Percentiles rank a stretch among this genome's conserved stretches.
Evolutionary conservation across 371 early-diverging fungal species (phyloP).

Genomic region (Mucor piriformis): DNA sequence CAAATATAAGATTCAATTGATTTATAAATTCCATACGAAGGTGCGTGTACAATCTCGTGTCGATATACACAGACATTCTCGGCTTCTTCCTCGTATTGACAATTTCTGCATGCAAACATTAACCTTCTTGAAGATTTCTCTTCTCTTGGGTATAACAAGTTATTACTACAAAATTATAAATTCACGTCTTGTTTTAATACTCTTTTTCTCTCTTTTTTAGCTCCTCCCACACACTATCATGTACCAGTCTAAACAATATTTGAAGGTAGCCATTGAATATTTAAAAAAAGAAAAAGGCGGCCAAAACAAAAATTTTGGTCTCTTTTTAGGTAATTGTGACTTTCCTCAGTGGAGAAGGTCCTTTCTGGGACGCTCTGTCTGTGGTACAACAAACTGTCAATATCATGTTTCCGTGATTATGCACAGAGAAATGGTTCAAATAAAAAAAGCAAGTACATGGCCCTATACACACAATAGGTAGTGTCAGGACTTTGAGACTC

Average conservation of each 20-base stretch:
- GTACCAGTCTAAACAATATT: slow-evolving; percentile 78
- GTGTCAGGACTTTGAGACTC: too few species aligned
- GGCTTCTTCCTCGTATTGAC: slow-evolving; percentile 87
- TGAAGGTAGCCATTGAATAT: slow-evolving; percentile 65
- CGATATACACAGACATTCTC: slow-evolving; percentile 84
- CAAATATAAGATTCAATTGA: too few species aligned
- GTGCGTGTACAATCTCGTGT: slow-evolving; percentile 80
- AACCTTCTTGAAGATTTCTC: slow-evolving; percentile 72
- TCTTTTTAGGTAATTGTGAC: too few species aligned
- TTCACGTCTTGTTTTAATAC: background rate
- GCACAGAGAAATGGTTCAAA: too few species aligned
- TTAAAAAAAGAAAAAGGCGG: background rate
- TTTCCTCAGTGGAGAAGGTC: too few species aligned
- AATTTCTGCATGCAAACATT: slow-evolving; percentile 93
- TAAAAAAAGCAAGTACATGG: too few species aligned
- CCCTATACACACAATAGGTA: too few species aligned
- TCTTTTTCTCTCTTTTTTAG: background rate
- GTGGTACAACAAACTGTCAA: too few species aligned
- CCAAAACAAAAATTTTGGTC: background rate
- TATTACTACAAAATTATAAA: slow-evolving; percentile 65
- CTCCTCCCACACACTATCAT: background rate
- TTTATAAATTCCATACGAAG: slow-evolving; percentile 66
- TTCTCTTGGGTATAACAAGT: slow-evolving; percentile 96
- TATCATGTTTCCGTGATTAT: too few species aligned
- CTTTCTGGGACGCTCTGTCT: too few species aligned